Percentiles rank a stretch among this genome's conserved stretches.
These are phyloP conservation scores for Sanghuangporus weigelae DNA, from an alignment of 1,284 basidiomycete species.

Conservation along the genomic window DNA sequence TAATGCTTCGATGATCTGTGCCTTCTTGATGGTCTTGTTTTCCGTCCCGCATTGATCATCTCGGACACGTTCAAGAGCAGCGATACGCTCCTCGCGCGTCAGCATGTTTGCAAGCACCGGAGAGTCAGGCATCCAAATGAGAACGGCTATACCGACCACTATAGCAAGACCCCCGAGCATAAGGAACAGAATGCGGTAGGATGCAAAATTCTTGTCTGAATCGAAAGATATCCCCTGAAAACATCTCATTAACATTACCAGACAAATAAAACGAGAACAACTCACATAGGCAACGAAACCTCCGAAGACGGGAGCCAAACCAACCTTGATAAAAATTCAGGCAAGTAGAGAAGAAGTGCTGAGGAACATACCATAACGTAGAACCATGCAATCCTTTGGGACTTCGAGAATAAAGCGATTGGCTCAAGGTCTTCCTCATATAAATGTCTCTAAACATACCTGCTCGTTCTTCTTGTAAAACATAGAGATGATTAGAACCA, in stretches of 20 bases:
- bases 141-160: conserved; percentile 48
- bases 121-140: conserved; percentile 63
- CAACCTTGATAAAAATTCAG: conserved; percentile 36
- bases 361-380: conserved; percentile 53
- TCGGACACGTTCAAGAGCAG: conserved; percentile 59
- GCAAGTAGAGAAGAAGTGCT: neutral
- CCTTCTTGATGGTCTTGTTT: conserved; percentile 55
- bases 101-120: conserved; percentile 56
- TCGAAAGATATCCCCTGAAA: conserved; percentile 55
- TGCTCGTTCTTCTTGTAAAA: conserved; percentile 71
- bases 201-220: conserved; percentile 38
- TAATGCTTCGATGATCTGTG: conserved; percentile 56
- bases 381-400: conserved; percentile 58
- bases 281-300: conserved; percentile 61
- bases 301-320: conserved; percentile 58
- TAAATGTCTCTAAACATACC: conserved; percentile 25
- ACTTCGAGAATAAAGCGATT: conserved; percentile 32
- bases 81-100: conserved; percentile 54
- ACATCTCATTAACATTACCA: neutral
- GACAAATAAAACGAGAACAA: neutral
- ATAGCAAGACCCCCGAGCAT: conserved; percentile 58
- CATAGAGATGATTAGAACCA: conserved; percentile 62
- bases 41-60: conserved; percentile 61
- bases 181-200: conserved; percentile 61
- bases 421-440: neutral